Conservation (phyloP, 768 basidiomycete species). For the Hygrocybe coccinea region DNA sequence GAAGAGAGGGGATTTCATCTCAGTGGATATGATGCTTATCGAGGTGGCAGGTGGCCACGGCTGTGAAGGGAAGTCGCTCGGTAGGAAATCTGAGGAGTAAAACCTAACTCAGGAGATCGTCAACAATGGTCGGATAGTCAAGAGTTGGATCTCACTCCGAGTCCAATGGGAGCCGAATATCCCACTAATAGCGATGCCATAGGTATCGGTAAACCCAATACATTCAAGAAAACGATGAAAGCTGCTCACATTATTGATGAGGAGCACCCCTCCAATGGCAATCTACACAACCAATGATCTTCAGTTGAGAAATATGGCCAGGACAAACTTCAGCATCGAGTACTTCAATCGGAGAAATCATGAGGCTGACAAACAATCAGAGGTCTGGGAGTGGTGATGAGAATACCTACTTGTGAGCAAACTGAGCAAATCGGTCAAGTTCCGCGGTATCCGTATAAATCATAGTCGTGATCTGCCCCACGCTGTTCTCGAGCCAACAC, state of each 20-base stretch:
- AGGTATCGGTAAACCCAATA: neutral
- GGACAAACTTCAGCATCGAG: neutral
- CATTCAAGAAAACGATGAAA: neutral
- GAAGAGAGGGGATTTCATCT: constrained; percentile 15
- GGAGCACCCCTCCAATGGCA: constrained; percentile 44
- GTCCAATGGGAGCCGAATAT: constrained; percentile 50
- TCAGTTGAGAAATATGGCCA: neutral
- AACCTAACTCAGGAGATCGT: constrained; percentile 26
- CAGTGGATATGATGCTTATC: constrained; percentile 4
- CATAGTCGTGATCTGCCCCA: constrained; percentile 50
- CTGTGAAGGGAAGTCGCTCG: constrained; percentile 43
- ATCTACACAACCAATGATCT: constrained; percentile 27
- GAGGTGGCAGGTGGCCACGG: too few species aligned
- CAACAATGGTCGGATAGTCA: constrained; percentile 6
- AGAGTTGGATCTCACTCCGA: constrained; percentile 31
- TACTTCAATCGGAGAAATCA: constrained; percentile 33
- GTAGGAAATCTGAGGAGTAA: constrained; percentile 46
- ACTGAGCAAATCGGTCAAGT: constrained; percentile 35
- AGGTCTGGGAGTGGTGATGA: neutral
- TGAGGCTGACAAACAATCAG: constrained; percentile 19
- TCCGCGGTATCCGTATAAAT: constrained; percentile 45
- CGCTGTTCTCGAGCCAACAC: constrained; percentile 41
- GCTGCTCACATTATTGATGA: constrained; percentile 42
- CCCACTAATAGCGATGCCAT: constrained; percentile 29
- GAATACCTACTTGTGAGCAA: constrained; percentile 24